These are phyloP conservation scores for Ottelia alismoides DNA, from an alignment of 106 monocot genomes.

Conservation along the genomic window DNA sequence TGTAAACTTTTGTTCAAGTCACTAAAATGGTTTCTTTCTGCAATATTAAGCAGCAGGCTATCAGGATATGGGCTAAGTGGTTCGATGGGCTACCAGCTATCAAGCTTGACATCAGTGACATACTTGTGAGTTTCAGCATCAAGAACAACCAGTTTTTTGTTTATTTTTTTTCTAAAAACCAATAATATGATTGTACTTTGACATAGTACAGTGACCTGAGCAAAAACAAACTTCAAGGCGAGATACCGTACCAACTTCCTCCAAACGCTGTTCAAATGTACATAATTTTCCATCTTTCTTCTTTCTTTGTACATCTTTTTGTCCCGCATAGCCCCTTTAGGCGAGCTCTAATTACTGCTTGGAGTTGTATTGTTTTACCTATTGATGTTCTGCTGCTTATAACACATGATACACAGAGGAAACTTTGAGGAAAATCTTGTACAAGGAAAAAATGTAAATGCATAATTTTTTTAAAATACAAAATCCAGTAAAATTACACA, in stretches of 20 bases:
- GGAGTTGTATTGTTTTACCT: too few species aligned
- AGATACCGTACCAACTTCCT: conserved; percentile 96
- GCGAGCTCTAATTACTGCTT: too few species aligned
- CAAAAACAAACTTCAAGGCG: conserved; percentile 86
- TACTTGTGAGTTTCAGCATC: conserved; percentile 54
- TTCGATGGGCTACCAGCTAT: conserved; percentile 85
- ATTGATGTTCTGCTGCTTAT: too few species aligned
- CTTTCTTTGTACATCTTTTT: not conserved
- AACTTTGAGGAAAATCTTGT: too few species aligned
- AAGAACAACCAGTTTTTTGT: not conserved
- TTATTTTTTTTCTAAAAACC: not conserved
- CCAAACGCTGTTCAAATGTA: conserved; percentile 75
- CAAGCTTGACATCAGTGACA: conserved; percentile 86
- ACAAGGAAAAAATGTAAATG: too few species aligned
- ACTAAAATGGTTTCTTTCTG: too few species aligned
- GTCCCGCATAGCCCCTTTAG: too few species aligned
- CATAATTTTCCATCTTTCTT: conserved; percentile 10
- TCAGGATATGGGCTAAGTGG: conserved; percentile 76
- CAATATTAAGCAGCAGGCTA: conserved; percentile 35
- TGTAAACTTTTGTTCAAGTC: too few species aligned
- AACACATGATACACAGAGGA: too few species aligned
- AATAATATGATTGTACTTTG: conserved; percentile 9
- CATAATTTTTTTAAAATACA: too few species aligned
- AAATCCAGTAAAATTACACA: too few species aligned
- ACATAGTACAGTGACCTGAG: conserved; percentile 92